Conservation (phyloP, 116 monocot genomes). For the Thalassia testudinum region DNA sequence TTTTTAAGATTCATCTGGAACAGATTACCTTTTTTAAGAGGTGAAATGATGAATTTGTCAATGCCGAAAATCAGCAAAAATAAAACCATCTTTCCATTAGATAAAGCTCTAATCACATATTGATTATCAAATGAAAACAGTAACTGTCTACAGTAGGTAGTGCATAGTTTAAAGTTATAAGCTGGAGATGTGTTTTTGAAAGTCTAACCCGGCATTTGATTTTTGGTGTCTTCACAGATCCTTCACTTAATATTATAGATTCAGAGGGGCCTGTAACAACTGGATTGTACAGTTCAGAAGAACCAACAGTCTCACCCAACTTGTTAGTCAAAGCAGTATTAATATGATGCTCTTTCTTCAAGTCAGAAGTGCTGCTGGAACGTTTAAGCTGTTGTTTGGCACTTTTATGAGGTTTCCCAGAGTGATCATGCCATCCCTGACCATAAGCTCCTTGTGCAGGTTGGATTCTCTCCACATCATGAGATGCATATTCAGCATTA, state of each 20-base stretch:
- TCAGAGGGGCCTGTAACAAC: conserved; percentile 3
- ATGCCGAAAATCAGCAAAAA: too few relatives aligned
- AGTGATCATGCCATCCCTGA: conserved; percentile 12
- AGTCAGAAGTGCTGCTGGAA: conserved; percentile 51
- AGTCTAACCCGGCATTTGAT: conserved; percentile 70
- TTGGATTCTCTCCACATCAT: conserved; percentile 12
- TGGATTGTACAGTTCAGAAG: conserved; percentile 8
- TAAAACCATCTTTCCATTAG: too few relatives aligned
- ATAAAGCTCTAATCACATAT: too few relatives aligned
- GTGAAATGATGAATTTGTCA: too few relatives aligned
- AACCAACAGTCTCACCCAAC: conserved; percentile 13
- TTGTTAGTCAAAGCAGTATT: conserved; percentile 15
- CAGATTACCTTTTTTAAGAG: too few relatives aligned
- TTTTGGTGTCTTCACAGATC: conserved; percentile 46
- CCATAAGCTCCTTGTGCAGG: conserved; percentile 12
- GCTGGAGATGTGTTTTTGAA: too few relatives aligned
- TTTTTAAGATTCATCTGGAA: too few relatives aligned
- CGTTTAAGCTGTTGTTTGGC: conserved; percentile 38
- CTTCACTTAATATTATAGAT: conserved; percentile 27
- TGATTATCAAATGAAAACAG: too few relatives aligned
- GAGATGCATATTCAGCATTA: conserved; percentile 9
- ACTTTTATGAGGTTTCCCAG: conserved; percentile 7
- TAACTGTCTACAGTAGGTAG: too few relatives aligned
- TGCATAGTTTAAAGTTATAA: too few relatives aligned
- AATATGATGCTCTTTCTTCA: conserved; percentile 22